These are phyloP conservation scores for Euphorbia lathyris DNA, from an alignment of 345 rosid genomes.

Conservation along the genomic window DNA sequence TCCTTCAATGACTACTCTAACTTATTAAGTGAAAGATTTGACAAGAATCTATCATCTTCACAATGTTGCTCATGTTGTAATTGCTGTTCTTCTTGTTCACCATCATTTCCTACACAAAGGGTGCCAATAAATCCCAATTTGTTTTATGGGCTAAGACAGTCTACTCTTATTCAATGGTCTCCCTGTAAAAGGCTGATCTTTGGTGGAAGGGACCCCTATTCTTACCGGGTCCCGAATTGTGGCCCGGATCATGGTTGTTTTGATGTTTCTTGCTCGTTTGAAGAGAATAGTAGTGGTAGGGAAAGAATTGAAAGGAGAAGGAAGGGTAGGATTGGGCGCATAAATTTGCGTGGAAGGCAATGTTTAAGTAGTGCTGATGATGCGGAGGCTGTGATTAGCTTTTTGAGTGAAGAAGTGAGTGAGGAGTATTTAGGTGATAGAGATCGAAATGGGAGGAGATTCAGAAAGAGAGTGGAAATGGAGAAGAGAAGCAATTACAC, in stretches of 20 bases:
- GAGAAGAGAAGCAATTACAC: constrained; percentile 36
- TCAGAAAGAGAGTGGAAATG: constrained; percentile 39
- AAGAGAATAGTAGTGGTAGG: constrained; percentile 23
- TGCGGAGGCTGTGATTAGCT: constrained; percentile 66
- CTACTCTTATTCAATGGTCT: constrained; percentile 61
- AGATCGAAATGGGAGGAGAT: constrained; percentile 33
- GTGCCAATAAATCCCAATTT: constrained; percentile 40
- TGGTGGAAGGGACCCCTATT: constrained; percentile 28
- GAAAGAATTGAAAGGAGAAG: constrained; percentile 34
- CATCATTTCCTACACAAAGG: constrained; percentile 33
- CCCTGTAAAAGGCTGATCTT: constrained; percentile 53
- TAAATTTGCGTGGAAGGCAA: constrained; percentile 14
- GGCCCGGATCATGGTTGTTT: constrained; percentile 34
- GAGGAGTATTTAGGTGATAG: constrained; percentile 34
- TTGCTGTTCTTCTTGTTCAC: constrained; percentile 34
- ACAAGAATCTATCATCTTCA: constrained; percentile 25
- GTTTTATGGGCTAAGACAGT: constrained; percentile 64
- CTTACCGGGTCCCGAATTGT: constrained; percentile 33
- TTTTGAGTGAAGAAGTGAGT: constrained; percentile 65
- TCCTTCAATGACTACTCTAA: constrained; percentile 49
- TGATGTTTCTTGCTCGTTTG: constrained; percentile 42
- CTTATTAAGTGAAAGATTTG: constrained; percentile 46
- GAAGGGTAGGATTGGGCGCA: constrained; percentile 28
- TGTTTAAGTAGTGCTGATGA: constrained; percentile 44
- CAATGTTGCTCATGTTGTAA: constrained; percentile 36